Conservation (phyloP, 2,329 filamentous ascomycete genomes). For the Pyrenochaeta sp. region DNA sequence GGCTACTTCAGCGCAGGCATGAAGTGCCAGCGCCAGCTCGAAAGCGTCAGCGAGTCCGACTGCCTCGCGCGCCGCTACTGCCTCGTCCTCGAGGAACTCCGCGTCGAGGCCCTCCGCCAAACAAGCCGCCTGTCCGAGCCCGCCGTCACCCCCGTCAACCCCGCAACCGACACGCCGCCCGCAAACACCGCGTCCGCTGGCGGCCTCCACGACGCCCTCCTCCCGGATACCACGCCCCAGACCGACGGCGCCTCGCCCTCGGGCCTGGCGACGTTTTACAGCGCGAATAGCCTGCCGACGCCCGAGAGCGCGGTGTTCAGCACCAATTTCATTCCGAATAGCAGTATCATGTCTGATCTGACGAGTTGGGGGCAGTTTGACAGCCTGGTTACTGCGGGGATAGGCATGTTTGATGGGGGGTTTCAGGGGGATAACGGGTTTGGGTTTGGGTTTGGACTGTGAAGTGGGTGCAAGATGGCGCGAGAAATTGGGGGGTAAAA, state of each 20-base stretch:
- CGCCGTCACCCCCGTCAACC: not conserved
- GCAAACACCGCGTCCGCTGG: not conserved
- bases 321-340: slow-evolving; percentile 28
- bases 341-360: slow-evolving; percentile 41
- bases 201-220: slow-evolving; percentile 4
- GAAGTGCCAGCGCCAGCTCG: slow-evolving; percentile 52
- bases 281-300: slow-evolving; percentile 34
- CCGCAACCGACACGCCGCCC: not conserved
- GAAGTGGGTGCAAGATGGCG: too few relatives aligned
- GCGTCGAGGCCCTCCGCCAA: slow-evolving; percentile 50
- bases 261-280: slow-evolving; percentile 17
- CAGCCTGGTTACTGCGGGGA: slow-evolving; percentile 45
- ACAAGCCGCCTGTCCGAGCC: slow-evolving; percentile 15
- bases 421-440: slow-evolving; percentile 29
- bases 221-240: slow-evolving; percentile 13
- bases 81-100: slow-evolving; percentile 61
- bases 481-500: too few relatives aligned
- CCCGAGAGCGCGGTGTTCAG: slow-evolving; percentile 38
- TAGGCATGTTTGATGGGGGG: slow-evolving; percentile 41
- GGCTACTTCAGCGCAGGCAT: slow-evolving; percentile 53
- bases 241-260: slow-evolving; percentile 19
- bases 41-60: slow-evolving; percentile 39
- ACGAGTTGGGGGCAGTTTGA: slow-evolving; percentile 50
- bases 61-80: slow-evolving; percentile 56
- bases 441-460: slow-evolving; percentile 31